Percentiles rank a stretch among this genome's conserved stretches.
Evolutionary conservation across 1,284 basidiomycete species (phyloP).

Genomic region (Ganoderma lingzhi): DNA sequence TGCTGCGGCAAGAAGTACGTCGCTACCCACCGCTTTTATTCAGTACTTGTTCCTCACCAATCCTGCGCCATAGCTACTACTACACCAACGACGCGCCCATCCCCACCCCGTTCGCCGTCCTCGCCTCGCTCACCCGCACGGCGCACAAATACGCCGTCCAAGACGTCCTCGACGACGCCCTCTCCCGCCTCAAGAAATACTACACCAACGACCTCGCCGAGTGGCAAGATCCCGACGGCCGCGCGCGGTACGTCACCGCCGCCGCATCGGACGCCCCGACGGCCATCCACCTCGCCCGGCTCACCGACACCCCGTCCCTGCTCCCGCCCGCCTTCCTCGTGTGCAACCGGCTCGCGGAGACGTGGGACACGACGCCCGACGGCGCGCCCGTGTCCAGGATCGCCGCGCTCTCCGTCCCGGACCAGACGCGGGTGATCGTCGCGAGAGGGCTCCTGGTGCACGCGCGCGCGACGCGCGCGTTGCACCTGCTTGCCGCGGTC

Average conservation of each 20-base stretch:
- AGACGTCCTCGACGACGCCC: conserved; percentile 19
- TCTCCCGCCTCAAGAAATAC: conserved; percentile 21
- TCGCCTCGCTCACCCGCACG: conserved; percentile 24
- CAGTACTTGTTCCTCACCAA: background rate
- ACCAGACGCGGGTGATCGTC: background rate
- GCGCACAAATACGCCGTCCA: conserved; percentile 27
- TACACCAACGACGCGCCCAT: conserved; percentile 11
- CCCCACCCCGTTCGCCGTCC: conserved; percentile 10
- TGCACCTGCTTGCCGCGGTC: background rate
- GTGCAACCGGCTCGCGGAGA: conserved; percentile 8
- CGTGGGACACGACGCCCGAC: background rate
- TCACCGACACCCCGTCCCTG: conserved; percentile 14
- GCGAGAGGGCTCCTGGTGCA: background rate
- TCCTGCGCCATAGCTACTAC: conserved; percentile 16
- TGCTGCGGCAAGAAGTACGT: conserved; percentile 24
- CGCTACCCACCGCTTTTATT: background rate
- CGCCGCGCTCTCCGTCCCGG: background rate
- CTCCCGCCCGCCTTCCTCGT: conserved; percentile 19
- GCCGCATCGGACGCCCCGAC: conserved; percentile 3
- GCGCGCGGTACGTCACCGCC: conserved; percentile 8
- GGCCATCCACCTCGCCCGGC: conserved; percentile 15
- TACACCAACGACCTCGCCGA: conserved; percentile 16
- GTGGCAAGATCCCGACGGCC: conserved; percentile 7
- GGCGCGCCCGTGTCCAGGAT: background rate
- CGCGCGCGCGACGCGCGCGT: background rate